These are phyloP conservation scores for Pelargonium exstipulatum DNA, from an alignment of 441 rosid genomes.

Conservation along the genomic window DNA sequence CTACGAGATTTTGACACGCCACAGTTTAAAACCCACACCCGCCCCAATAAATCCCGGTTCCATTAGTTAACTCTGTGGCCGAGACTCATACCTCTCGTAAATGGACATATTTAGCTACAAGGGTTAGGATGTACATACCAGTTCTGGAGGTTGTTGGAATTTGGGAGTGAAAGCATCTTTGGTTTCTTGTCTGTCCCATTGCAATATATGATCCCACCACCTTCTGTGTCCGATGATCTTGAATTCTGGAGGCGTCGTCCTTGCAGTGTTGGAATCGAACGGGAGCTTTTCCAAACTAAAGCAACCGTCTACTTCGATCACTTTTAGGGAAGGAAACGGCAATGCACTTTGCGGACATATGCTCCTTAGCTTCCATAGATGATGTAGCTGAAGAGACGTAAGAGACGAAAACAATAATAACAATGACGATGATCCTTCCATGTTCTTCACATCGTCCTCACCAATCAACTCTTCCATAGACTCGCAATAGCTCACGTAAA, in stretches of 20 bases:
- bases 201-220: not conserved
- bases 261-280: not conserved
- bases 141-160: not conserved
- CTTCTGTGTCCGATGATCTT: not conserved
- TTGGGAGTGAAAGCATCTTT: not conserved
- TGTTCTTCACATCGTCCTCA: not conserved
- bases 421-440: no score
- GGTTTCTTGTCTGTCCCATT: not conserved
- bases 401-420: not conserved
- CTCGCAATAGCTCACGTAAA: not conserved
- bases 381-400: not conserved
- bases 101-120: no score
- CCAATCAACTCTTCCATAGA: not conserved
- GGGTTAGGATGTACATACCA: no score
- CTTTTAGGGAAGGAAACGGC: not conserved
- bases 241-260: not conserved
- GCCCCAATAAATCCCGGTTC: no score
- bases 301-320: not conserved
- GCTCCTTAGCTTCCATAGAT: not conserved
- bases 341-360: not conserved
- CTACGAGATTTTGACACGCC: no score
- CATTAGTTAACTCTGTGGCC: no score
- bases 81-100: no score
- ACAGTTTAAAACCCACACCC: no score
- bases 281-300: not conserved